Percentiles rank a stretch among this genome's conserved stretches.
Evolutionary conservation across 2,329 filamentous ascomycete species (phyloP).

Genomic region (Verruconis gallopava): DNA sequence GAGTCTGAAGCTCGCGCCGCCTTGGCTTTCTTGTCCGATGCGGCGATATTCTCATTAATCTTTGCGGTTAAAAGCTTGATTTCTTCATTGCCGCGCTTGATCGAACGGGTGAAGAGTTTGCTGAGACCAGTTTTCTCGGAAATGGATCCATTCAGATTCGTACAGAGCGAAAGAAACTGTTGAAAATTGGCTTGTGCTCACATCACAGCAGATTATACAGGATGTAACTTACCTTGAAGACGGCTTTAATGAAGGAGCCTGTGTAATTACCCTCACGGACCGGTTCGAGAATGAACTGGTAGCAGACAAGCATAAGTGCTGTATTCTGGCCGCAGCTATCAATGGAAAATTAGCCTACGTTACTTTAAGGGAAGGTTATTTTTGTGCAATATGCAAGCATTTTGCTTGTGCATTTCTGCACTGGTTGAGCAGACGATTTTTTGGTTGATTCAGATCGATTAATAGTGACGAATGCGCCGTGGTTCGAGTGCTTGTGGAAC

Average conservation of each 20-base stretch:
- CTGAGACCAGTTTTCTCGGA: slow-evolving; percentile 53
- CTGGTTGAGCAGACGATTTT: too few species aligned
- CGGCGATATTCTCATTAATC: slow-evolving; percentile 33
- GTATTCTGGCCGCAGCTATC: slow-evolving; percentile 21
- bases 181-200: slow-evolving; percentile 35
- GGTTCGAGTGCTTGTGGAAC: too few species aligned
- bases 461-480: too few species aligned
- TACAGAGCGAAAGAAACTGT: slow-evolving; percentile 48
- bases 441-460: too few species aligned
- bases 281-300: slow-evolving; percentile 36
- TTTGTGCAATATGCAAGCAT: too few species aligned
- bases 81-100: slow-evolving; percentile 51
- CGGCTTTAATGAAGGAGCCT: slow-evolving; percentile 26
- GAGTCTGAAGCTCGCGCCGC: slow-evolving; percentile 6
- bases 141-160: slow-evolving; percentile 46
- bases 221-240: slow-evolving; percentile 24
- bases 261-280: slow-evolving; percentile 33
- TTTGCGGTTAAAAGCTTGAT: slow-evolving; percentile 48
- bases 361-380: too few species aligned
- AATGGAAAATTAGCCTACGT: too few species aligned
- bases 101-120: slow-evolving; percentile 49
- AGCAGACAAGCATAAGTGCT: slow-evolving; percentile 32
- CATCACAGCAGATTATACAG: slow-evolving; percentile 28
- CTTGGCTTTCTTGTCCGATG: slow-evolving; percentile 21
- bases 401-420: too few species aligned